Percentiles rank a stretch among this genome's conserved stretches.
Conservation (phyloP, 139 green algal species). For the Haematococcus lacustris region DNA sequence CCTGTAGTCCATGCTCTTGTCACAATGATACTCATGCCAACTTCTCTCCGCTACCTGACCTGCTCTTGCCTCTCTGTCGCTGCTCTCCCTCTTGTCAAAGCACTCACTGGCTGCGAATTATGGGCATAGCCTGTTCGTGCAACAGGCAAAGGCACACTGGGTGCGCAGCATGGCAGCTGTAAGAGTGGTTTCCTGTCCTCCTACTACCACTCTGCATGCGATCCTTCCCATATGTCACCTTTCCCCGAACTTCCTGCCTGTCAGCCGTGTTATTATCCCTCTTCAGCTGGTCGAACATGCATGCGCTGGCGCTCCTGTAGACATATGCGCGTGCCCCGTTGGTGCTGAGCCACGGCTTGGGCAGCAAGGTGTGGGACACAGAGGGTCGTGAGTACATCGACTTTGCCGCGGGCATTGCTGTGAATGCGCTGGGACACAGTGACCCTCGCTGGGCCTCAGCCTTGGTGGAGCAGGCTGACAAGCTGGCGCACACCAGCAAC, state of each 20-base stretch:
- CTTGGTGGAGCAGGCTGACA: conserved; percentile 71
- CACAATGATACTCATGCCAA: background rate
- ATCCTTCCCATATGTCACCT: too few species aligned
- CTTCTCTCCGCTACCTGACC: background rate
- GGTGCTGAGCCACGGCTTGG: conserved; percentile 76
- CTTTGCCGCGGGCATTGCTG: conserved; percentile 93
- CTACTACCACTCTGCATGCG: too few species aligned
- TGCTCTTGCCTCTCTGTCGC: background rate
- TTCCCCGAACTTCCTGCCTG: too few species aligned
- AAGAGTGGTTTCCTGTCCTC: too few species aligned
- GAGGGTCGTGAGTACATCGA: conserved; percentile 89
- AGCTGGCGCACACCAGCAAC: conserved; percentile 88
- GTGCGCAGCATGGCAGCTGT: too few species aligned
- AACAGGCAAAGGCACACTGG: too few species aligned
- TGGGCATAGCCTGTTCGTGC: too few species aligned
- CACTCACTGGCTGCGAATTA: too few species aligned
- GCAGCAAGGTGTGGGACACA: conserved; percentile 68
- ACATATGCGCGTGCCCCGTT: conserved; percentile 72
- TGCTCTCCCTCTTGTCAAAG: background rate
- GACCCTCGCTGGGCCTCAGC: conserved; percentile 79
- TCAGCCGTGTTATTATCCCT: too few species aligned
- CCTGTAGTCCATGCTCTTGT: background rate
- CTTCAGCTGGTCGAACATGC: too few species aligned
- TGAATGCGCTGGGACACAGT: conserved; percentile 91
- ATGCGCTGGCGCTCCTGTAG: conserved; percentile 35